Percentiles rank a stretch among this genome's conserved stretches.
Evolutionary conservation across 208 protist genomes (phyloP).

Genomic region (Blechomonas ayalai): DNA sequence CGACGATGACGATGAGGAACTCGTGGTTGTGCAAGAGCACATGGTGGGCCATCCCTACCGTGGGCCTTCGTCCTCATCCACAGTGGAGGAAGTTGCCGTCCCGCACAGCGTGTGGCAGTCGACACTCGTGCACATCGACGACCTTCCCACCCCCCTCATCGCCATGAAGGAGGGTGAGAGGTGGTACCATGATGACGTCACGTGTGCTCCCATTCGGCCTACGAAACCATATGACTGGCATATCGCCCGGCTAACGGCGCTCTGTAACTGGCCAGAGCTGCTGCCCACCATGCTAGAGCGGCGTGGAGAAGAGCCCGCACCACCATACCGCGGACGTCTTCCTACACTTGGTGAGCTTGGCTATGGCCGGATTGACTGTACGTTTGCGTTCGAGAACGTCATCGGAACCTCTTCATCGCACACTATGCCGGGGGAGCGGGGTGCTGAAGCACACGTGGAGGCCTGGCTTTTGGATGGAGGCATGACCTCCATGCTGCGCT

Average conservation of each 20-base stretch:
- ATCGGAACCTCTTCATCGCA: constrained; percentile 73
- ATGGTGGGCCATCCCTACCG: constrained; percentile 5
- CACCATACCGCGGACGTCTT: constrained; percentile 40
- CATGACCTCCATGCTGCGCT: constrained; percentile 62
- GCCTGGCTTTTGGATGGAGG: constrained; percentile 64
- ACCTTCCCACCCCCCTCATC: constrained; percentile 68
- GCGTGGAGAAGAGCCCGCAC: constrained; percentile 15
- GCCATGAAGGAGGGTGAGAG: constrained; percentile 79
- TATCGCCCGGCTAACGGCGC: constrained; percentile 18
- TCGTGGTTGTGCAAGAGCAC: constrained; percentile 28
- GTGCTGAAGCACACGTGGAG: constrained; percentile 41
- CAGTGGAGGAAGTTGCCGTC: constrained; percentile 3
- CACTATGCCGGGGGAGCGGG: constrained; percentile 50
- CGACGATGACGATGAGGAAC: constrained; percentile 6
- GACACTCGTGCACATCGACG: constrained; percentile 87
- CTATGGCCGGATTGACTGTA: constrained; percentile 23
- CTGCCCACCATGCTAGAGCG: constrained; percentile 33
- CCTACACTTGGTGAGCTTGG: constrained; percentile 68
- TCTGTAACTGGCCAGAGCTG: constrained; percentile 24
- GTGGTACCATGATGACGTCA: constrained; percentile 87
- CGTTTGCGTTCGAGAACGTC: constrained; percentile 59
- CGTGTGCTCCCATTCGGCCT: constrained; percentile 60
- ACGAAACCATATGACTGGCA: constrained; percentile 59
- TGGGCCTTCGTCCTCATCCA: neutral
- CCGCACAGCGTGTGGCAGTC: constrained; percentile 82